A percentile compares a stretch with the other conserved stretches of the same genome.
Evolutionary conservation across 805 yeast genomes (phyloP).

Genomic region (Candida anglica): DNA sequence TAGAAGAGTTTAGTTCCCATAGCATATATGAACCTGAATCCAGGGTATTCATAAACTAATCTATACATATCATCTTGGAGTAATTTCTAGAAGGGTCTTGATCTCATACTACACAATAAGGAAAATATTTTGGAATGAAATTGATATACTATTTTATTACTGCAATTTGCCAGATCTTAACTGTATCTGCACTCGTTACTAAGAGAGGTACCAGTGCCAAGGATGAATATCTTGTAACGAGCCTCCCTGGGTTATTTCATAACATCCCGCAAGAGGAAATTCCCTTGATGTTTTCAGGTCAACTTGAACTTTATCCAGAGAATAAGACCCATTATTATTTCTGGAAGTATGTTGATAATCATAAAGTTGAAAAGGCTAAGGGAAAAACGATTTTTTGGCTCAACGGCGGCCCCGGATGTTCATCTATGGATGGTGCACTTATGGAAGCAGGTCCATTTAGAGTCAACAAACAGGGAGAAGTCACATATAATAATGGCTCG

Average conservation of each 20-base stretch:
- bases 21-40: no score
- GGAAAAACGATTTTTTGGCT: conserved; percentile 75
- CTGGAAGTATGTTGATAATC: conserved; percentile 59
- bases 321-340: conserved; percentile 64
- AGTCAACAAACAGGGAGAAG: conserved; percentile 39
- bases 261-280: conserved; percentile 28
- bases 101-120: no score
- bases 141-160: no score
- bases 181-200: no score
- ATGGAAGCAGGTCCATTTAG: conserved; percentile 91
- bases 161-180: no score
- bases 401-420: conserved; percentile 98
- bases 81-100: no score
- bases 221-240: conserved; percentile 22
- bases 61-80: no score
- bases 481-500: conserved; percentile 62
- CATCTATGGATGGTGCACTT: conserved; percentile 95
- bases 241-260: conserved; percentile 34
- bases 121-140: no score
- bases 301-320: conserved; percentile 51
- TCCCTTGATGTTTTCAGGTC: conserved; percentile 64
- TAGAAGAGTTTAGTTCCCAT: no score
- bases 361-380: conserved; percentile 24
- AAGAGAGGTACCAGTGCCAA: conserved; percentile 2
- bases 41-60: no score